A percentile compares a stretch with the other conserved stretches of the same genome.
Conservation (phyloP, 1,139 yeast genomes). For the Candida mesenterica region DNA sequence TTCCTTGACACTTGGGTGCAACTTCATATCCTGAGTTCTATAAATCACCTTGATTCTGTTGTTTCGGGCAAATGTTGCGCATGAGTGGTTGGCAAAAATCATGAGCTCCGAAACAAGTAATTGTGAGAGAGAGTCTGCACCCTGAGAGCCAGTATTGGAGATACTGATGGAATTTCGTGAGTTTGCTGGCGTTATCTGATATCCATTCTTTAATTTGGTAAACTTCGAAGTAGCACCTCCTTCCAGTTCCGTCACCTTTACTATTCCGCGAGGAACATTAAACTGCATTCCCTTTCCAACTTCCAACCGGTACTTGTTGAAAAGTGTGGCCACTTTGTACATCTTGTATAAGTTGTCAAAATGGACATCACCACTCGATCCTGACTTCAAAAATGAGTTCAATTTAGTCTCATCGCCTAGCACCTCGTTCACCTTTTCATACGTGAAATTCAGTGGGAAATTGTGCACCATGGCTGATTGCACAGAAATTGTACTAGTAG, state of each 20-base stretch:
- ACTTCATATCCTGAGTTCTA: slow-evolving; percentile 35
- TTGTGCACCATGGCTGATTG: slow-evolving; percentile 24
- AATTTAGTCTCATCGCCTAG: slow-evolving; percentile 19
- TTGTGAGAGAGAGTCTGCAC: slow-evolving; percentile 39
- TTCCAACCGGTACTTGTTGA: slow-evolving; percentile 23
- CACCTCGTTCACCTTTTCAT: slow-evolving; percentile 33
- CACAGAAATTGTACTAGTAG: slow-evolving; percentile 15
- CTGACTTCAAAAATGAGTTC: slow-evolving; percentile 6
- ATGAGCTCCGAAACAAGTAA: slow-evolving; percentile 75
- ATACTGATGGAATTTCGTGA: slow-evolving; percentile 14
- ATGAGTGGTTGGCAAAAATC: slow-evolving; percentile 70
- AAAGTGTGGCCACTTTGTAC: slow-evolving; percentile 27
- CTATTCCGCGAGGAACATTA: slow-evolving; percentile 14
- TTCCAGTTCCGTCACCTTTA: slow-evolving; percentile 14
- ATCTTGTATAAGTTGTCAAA: slow-evolving; percentile 28
- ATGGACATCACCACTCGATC: slow-evolving; percentile 17
- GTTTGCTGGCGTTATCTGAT: slow-evolving; percentile 12
- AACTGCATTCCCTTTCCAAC: slow-evolving; percentile 23
- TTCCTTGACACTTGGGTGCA: slow-evolving; percentile 27
- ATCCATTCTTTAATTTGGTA: slow-evolving; percentile 15
- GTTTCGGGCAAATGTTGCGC: slow-evolving; percentile 50
- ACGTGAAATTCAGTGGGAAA: slow-evolving; percentile 40
- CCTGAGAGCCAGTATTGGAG: slow-evolving; percentile 17
- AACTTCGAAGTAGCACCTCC: slow-evolving; percentile 2
- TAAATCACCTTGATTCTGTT: slow-evolving; percentile 58